Conservation (phyloP, 2,329 filamentous ascomycete species). For the Diplodia corticola region DNA sequence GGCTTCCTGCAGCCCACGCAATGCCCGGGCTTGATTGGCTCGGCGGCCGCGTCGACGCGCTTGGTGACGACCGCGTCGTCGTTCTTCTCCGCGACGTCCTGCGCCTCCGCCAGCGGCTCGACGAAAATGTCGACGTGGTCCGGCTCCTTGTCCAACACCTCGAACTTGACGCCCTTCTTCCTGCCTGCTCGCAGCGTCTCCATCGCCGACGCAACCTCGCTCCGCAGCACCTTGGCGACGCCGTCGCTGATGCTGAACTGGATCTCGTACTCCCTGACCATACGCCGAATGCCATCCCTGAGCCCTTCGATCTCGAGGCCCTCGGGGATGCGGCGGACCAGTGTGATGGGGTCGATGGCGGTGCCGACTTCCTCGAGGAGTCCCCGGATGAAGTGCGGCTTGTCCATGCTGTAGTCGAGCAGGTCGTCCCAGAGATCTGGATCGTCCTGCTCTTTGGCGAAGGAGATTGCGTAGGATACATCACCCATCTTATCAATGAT, state of each 20-base stretch:
- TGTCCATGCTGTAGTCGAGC: slow-evolving; percentile 95
- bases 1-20: slow-evolving; percentile 42
- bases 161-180: slow-evolving; percentile 84
- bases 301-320: slow-evolving; percentile 90
- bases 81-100: slow-evolving; percentile 25
- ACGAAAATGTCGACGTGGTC: slow-evolving; percentile 34
- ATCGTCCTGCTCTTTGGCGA: slow-evolving; percentile 91
- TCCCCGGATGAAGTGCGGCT: slow-evolving; percentile 89
- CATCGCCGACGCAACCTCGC: slow-evolving; percentile 85
- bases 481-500: slow-evolving; percentile 93
- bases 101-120: slow-evolving; percentile 33
- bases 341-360: slow-evolving; percentile 84
- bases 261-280: slow-evolving; percentile 94
- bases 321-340: slow-evolving; percentile 88
- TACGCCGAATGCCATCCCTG: slow-evolving; percentile 80
- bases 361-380: slow-evolving; percentile 93
- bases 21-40: slow-evolving; percentile 33
- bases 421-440: slow-evolving; percentile 93
- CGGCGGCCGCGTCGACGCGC: slow-evolving; percentile 23
- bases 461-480: slow-evolving; percentile 88
- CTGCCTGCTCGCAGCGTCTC: slow-evolving; percentile 76
- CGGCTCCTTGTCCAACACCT: slow-evolving; percentile 54
- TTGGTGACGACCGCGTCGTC: slow-evolving; percentile 25
- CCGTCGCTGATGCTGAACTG: slow-evolving; percentile 90
- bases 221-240: slow-evolving; percentile 80